These are phyloP conservation scores for Tilletia setariae DNA, from an alignment of 1,284 basidiomycete genomes.

Conservation along the genomic window DNA sequence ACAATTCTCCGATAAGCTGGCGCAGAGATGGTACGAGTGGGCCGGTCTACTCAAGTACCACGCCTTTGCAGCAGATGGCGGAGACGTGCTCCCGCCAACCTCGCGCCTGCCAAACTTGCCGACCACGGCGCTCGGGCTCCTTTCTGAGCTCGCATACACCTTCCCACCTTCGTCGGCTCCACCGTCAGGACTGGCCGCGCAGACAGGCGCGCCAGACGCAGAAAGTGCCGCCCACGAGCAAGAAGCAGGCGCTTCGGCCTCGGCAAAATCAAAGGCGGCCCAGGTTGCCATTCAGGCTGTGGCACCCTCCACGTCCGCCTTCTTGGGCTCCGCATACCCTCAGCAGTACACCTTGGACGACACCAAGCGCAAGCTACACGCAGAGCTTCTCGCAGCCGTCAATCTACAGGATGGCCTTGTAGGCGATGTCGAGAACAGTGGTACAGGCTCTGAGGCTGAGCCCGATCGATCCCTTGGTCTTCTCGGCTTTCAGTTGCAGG, in stretches of 20 bases:
- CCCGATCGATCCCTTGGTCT: slow-evolving; percentile 36
- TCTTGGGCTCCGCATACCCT: slow-evolving; percentile 49
- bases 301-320: slow-evolving; percentile 34
- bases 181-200: background rate
- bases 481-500: slow-evolving; percentile 40
- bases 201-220: slow-evolving; percentile 21
- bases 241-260: slow-evolving; percentile 16
- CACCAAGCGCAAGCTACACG: slow-evolving; percentile 36
- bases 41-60: slow-evolving; percentile 41
- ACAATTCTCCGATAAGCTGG: slow-evolving; percentile 30
- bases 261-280: slow-evolving; percentile 17
- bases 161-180: slow-evolving; percentile 36
- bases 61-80: slow-evolving; percentile 34
- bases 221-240: slow-evolving; percentile 19
- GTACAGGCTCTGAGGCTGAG: slow-evolving; percentile 14
- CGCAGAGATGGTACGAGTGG: slow-evolving; percentile 38
- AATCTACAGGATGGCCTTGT: slow-evolving; percentile 41
- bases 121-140: slow-evolving; percentile 41
- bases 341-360: slow-evolving; percentile 39
- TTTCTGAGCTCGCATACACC: slow-evolving; percentile 34
- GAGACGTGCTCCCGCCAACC: slow-evolving; percentile 44
- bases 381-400: slow-evolving; percentile 42
- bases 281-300: slow-evolving; percentile 19
- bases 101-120: slow-evolving; percentile 47
- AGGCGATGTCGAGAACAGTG: slow-evolving; percentile 16